Base-by-base conservation (phyloP, 306 rosid species). In the Fagus crenata region DNA sequence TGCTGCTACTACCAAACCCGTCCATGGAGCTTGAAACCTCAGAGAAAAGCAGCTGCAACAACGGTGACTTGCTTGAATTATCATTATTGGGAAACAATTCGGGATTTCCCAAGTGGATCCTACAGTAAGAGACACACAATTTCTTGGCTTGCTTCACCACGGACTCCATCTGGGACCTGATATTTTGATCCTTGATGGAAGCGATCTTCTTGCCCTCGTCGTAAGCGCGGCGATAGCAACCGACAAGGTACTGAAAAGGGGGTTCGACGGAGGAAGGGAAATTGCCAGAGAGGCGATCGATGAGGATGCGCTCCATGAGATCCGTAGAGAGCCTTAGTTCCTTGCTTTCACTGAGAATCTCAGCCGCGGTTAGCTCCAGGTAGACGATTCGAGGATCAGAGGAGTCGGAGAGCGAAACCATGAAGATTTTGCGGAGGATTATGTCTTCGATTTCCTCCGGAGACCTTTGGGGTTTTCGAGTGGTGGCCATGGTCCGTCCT, bases 361-460 rank as follows among this genome's bases (percentile, higher is more conserved):
- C 98, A 6, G 99, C 99, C 1, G 98, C 99, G 28, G 98, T 86
- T 78, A 80, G 53, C 77, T 91, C 99, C 74, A 96, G 43, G 84
- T 92, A 93, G 17, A 89, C 86, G 78, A 89, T 59, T 71, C 94
- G 80, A 0, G 93, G 55, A 71, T 90, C 92, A 59, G 85, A 63
- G 7, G 71, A n/a, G 67, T 74, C 85, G 49, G 80, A 82, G 75
- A 96, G 90, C 40, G 97, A 83, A 0, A 93, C 90, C 11, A 88
- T 89, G 71, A 96, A 96, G 68, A 92, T 88, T 83, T 87, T 96
- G 9, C 97, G 85, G 74, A 96, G 90, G 77, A 96, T 87, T 33
- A 91, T 91, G 80, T 93, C 98, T 72, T 96, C 99, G 54, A 96
- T 79, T 82, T 91, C 93, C 74, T 89, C 88, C 4, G 86, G 89